Conservation (phyloP, 73 alveolate species). For the Halteria grandinella region DNA sequence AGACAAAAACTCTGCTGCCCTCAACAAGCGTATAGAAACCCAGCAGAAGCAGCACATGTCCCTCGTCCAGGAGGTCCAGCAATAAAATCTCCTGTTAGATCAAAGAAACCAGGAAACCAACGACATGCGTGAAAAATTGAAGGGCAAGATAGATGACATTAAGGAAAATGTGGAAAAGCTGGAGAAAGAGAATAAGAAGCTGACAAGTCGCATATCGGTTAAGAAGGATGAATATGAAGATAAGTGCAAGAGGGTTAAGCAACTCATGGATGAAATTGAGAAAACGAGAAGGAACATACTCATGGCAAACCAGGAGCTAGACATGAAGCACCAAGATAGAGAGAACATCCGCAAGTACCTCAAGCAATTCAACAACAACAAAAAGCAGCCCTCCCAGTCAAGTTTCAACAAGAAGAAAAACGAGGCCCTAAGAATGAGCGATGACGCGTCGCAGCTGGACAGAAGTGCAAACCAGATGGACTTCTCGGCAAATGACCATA, state of each 20-base stretch:
- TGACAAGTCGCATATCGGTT: not conserved
- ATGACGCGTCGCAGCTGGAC: not conserved
- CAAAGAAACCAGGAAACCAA: not conserved
- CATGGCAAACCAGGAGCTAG: not conserved
- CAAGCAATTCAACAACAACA: not conserved
- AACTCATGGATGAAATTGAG: not conserved
- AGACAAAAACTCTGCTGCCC: not conserved
- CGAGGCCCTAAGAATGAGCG: not conserved
- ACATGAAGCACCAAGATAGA: not conserved
- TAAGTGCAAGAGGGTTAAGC: not conserved
- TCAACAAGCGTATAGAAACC: not conserved
- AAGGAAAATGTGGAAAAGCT: not conserved
- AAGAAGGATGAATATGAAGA: slow-evolving; percentile 29
- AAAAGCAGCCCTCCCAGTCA: slow-evolving; percentile 7
- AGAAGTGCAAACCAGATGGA: not conserved
- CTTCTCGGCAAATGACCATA: not conserved
- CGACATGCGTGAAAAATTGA: not conserved
- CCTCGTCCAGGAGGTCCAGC: not conserved
- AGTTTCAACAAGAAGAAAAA: slow-evolving; percentile 16
- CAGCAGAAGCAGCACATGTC: not conserved
- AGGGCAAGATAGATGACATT: not conserved
- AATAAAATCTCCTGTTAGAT: not conserved
- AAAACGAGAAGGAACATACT: not conserved
- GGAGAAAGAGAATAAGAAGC: slow-evolving; percentile 32
- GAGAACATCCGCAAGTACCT: slow-evolving; percentile 2